Percentiles rank a stretch among this genome's conserved stretches.
phyloP scores from a whole-genome alignment of 2,329 filamentous ascomycete species.

The Fusarium coffeatum region DNA sequence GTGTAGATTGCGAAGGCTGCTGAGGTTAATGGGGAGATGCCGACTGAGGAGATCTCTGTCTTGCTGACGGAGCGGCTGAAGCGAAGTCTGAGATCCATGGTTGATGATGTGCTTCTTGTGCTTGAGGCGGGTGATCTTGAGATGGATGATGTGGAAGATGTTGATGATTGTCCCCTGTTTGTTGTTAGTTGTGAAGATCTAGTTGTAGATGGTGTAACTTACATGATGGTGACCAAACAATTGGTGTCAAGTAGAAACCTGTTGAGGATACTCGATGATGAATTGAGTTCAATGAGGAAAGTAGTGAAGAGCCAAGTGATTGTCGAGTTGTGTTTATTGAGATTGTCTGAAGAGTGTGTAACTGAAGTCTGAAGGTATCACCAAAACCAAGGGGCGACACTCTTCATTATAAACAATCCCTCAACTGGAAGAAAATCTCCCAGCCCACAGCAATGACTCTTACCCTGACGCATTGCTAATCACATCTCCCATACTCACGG shows the following conservation, averaged over 20 bases:
- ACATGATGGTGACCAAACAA: conserved; percentile 25
- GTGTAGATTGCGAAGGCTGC: conserved; percentile 49
- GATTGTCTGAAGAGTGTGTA: not conserved
- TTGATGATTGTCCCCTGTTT: conserved; percentile 32
- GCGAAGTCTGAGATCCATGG: conserved; percentile 44
- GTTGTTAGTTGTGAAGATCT: conserved; percentile 11
- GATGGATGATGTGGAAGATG: not conserved
- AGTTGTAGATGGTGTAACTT: conserved; percentile 12
- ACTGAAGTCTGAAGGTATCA: conserved; percentile 6
- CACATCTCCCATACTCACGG: not conserved
- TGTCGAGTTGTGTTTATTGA: not conserved
- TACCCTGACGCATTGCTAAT: conserved; percentile 22
- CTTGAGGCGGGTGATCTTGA: not conserved
- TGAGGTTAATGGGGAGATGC: conserved; percentile 44
- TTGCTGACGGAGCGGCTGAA: conserved; percentile 47
- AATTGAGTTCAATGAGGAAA: not conserved
- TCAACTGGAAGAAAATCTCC: not conserved
- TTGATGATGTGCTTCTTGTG: not conserved
- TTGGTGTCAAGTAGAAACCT: not conserved
- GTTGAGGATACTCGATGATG: not conserved
- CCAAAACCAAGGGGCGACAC: conserved; percentile 7
- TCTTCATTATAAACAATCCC: conserved; percentile 29
- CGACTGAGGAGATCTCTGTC: conserved; percentile 50
- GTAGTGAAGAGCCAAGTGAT: not conserved
- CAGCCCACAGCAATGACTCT: conserved; percentile 17